phyloP scores from a whole-genome alignment of 2,329 filamentous ascomycete genomes.

The Chaetomiaceae sp. region DNA sequence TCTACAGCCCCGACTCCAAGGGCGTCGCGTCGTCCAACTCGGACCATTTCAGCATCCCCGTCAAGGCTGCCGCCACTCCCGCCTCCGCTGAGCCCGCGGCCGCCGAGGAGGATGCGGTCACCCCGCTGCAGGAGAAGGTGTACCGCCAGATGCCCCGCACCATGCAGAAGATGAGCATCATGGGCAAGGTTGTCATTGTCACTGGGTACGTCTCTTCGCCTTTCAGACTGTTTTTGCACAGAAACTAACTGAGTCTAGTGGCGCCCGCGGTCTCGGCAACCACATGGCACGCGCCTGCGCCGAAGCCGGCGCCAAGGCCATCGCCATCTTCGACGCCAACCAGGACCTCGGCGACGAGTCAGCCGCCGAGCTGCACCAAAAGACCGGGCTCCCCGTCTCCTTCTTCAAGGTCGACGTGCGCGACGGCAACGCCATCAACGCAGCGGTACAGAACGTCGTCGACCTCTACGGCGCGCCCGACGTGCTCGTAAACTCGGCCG shows the following conservation, averaged over 20 bases:
- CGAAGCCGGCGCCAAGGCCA: constrained; percentile 68
- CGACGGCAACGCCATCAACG: constrained; percentile 64
- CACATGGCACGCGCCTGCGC: constrained; percentile 74
- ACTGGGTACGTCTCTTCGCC: constrained; percentile 68
- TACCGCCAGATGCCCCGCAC: constrained; percentile 58
- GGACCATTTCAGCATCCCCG: constrained; percentile 54
- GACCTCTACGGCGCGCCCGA: constrained; percentile 65
- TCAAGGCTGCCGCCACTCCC: constrained; percentile 39
- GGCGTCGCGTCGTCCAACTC: constrained; percentile 37
- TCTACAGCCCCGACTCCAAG: constrained; percentile 47
- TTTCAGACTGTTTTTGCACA: too few relatives aligned
- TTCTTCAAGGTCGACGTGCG: constrained; percentile 79
- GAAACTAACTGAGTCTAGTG: constrained; percentile 43
- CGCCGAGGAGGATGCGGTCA: constrained; percentile 44
- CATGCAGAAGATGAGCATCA: constrained; percentile 64
- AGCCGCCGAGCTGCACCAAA: constrained; percentile 64
- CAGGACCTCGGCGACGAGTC: constrained; percentile 68
- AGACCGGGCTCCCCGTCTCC: constrained; percentile 67
- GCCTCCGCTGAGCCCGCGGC: constrained; percentile 40
- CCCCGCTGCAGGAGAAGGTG: constrained; percentile 50
- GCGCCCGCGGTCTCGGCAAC: constrained; percentile 72
- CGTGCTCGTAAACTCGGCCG: constrained; percentile 74
- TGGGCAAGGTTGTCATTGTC: constrained; percentile 66
- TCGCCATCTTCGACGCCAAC: constrained; percentile 74
- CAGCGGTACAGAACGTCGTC: constrained; percentile 62